Conservation (phyloP, 2,329 filamentous ascomycete species). For the Mycocentrospora acerina region DNA sequence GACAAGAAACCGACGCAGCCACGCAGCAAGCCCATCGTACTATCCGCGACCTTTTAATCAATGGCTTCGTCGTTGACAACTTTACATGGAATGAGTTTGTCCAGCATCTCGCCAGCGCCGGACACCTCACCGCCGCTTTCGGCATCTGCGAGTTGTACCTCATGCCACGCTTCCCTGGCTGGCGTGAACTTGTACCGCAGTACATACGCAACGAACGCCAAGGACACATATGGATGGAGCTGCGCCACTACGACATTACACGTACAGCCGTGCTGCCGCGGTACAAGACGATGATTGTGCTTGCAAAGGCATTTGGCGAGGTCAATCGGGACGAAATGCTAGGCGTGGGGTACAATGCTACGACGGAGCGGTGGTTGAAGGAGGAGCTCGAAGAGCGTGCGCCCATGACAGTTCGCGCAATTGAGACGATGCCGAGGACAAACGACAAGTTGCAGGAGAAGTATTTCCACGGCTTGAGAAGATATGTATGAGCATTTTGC, state of each 20-base stretch:
- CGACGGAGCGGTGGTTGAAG: constrained; percentile 20
- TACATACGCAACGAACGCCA: constrained; percentile 23
- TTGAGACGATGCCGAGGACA: constrained; percentile 48
- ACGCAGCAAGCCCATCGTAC: constrained; percentile 30
- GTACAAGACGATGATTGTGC: constrained; percentile 47
- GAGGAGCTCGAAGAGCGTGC: constrained; percentile 37
- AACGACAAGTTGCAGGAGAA: constrained; percentile 33
- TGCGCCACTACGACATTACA: constrained; percentile 28
- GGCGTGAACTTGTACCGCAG: constrained; percentile 47
- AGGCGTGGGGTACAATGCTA: constrained; percentile 25
- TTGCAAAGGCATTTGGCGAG: constrained; percentile 41
- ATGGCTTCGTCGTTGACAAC: constrained; percentile 74
- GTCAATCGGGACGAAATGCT: constrained; percentile 39
- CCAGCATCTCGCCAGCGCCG: constrained; percentile 63
- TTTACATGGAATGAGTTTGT: constrained; percentile 81
- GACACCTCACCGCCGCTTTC: constrained; percentile 68
- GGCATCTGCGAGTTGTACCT: constrained; percentile 72
- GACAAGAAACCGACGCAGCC: constrained; percentile 50
- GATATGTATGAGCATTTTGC: no score
- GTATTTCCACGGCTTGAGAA: constrained; percentile 17
- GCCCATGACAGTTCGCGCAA: constrained; percentile 44
- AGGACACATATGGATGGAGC: constrained; percentile 32
- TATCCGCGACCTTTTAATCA: constrained; percentile 57
- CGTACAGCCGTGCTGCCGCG: constrained; percentile 37
- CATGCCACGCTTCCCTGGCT: constrained; percentile 78